Conservation (phyloP, 805 yeast species). For the Naumovozyma dairenensis region DNA sequence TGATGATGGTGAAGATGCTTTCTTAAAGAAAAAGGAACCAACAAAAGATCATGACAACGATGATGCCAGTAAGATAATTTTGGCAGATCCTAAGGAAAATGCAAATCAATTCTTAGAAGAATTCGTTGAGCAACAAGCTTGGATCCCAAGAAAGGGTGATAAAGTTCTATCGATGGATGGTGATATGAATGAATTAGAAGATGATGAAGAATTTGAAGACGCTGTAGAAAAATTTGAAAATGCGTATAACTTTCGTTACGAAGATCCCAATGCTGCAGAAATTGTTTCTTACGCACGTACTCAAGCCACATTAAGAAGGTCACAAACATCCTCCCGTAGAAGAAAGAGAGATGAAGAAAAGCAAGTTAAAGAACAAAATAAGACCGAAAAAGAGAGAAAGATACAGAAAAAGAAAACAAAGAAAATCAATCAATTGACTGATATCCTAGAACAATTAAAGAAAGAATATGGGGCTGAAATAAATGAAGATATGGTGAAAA, state of each 20-base stretch:
- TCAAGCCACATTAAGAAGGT: conserved; percentile 85
- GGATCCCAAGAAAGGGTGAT: conserved; percentile 73
- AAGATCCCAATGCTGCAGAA: conserved; percentile 84
- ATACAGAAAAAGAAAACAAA: conserved; percentile 62
- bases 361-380: conserved; percentile 42
- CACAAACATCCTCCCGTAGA: conserved; percentile 64
- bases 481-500: conserved; percentile 49
- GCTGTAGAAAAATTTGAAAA: conserved; percentile 86
- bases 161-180: conserved; percentile 39
- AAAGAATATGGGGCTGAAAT: conserved; percentile 37
- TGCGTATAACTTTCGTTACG: conserved; percentile 91
- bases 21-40: conserved; percentile 48
- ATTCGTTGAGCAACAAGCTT: conserved; percentile 68
- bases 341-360: conserved; percentile 67
- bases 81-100: conserved; percentile 61
- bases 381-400: conserved; percentile 46
- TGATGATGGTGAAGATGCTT: conserved; percentile 32
- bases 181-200: conserved; percentile 39
- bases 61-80: conserved; percentile 12
- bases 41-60: conserved; percentile 24
- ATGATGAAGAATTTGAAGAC: conserved; percentile 81
- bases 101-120: conserved; percentile 63
- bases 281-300: conserved; percentile 90
- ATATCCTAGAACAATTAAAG: conserved; percentile 39
- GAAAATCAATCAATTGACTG: conserved; percentile 69